Evolutionary conservation across 352 stramenopile species (phyloP).

Genomic region (Pythium angustatum): DNA sequence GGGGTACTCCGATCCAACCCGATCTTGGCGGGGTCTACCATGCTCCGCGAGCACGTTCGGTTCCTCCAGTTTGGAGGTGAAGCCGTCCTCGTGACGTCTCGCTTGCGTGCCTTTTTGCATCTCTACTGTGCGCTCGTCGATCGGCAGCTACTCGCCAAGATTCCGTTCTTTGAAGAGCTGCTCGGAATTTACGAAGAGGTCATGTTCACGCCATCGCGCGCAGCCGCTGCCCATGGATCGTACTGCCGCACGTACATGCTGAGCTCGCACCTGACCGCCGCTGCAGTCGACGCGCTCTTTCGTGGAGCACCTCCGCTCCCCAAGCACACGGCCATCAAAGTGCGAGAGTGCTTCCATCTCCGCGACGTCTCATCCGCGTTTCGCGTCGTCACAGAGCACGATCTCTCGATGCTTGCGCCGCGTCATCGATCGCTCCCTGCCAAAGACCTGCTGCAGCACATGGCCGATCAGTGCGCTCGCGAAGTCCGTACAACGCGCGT

Average conservation of each 20-base stretch:
- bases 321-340: constrained; percentile 18
- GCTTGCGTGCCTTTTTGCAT: constrained; percentile 31
- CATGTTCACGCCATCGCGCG: constrained; percentile 38
- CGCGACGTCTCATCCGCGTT: constrained; percentile 30
- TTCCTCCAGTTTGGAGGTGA: constrained; percentile 32
- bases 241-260: constrained; percentile 34
- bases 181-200: constrained; percentile 28
- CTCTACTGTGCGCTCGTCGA: constrained; percentile 33
- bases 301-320: constrained; percentile 6
- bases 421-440: constrained; percentile 9
- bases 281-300: constrained; percentile 32
- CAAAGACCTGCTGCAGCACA: constrained; percentile 25
- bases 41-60: constrained; percentile 31
- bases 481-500: constrained; percentile 36
- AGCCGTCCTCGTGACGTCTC: constrained; percentile 31
- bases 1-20: constrained; percentile 27
- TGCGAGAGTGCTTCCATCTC: constrained; percentile 29
- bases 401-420: constrained; percentile 27
- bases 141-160: constrained; percentile 8
- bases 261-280: constrained; percentile 32
- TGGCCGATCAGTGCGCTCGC: constrained; percentile 11
- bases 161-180: constrained; percentile 37
- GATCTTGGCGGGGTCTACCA: constrained; percentile 29
- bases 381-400: constrained; percentile 29
- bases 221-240: constrained; percentile 27